A percentile compares a stretch with the other conserved stretches of the same genome.
phyloP scores from a whole-genome alignment of 768 basidiomycete species.

The Mrakia frigida region DNA sequence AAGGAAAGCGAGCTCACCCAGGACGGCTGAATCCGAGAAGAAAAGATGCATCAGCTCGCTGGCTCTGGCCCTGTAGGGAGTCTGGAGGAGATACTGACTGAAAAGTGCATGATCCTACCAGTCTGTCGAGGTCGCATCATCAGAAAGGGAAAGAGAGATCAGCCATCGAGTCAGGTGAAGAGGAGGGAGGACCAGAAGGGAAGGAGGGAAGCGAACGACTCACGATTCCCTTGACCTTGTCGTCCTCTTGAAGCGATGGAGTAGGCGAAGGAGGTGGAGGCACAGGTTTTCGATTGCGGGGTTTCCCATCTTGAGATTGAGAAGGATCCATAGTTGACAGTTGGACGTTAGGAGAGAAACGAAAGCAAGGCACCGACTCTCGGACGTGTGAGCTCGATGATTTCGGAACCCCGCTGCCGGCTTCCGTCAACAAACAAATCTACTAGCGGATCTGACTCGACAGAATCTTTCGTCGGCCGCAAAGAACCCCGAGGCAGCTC shows the following conservation, averaged over 20 bases:
- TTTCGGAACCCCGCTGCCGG: too few species aligned
- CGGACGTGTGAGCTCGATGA: too few species aligned
- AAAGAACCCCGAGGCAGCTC: too few species aligned
- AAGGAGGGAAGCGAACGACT: not conserved
- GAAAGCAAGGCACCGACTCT: too few species aligned
- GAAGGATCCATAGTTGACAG: too few species aligned
- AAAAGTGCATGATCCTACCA: constrained; percentile 28
- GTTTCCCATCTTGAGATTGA: not conserved
- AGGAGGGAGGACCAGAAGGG: too few species aligned
- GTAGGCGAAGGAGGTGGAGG: not conserved
- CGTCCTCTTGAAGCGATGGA: not conserved
- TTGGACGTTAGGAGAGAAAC: too few species aligned
- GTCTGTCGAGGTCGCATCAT: not conserved
- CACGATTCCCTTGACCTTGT: constrained; percentile 23
- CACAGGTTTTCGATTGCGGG: not conserved
- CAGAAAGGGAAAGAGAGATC: not conserved
- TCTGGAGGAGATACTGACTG: not conserved
- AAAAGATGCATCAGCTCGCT: not conserved
- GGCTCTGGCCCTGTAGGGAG: not conserved
- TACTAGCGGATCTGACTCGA: too few species aligned
- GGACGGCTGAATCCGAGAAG: not conserved
- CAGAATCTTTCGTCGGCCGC: too few species aligned
- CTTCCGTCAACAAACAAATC: too few species aligned
- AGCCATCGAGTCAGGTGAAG: not conserved
- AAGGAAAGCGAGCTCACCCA: constrained; percentile 3